Base-by-base conservation (phyloP, 352 stramenopile species). In the Phytopythium montanum region DNA sequence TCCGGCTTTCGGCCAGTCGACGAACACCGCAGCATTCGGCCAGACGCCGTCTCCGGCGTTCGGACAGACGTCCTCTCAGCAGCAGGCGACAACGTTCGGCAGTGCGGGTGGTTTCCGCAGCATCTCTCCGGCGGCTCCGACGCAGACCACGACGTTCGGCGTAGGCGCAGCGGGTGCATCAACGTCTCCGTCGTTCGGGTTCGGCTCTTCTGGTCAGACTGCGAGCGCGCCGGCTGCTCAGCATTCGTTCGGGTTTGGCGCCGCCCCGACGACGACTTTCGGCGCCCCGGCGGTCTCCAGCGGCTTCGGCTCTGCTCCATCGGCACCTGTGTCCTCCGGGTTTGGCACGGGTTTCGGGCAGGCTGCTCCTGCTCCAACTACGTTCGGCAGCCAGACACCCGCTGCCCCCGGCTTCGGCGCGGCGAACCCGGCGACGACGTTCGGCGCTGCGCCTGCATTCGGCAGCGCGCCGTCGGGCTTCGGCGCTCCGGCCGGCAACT, bases 141-240 rank as follows among this genome's bases (percentile, higher is more conserved):
- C 71, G 3, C 65, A 66, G 21, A 69, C 75, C 14, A 56, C 63
- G 21, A 53, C 59, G n/a, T 79, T 79, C 23, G 69, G 71, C 45
- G 60, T 59, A 26, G 59, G 41, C 23, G 60, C 61, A 1, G 62
- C 39, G 18, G 39, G 13, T 23, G 39, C 70, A 16, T 56, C 72
- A 14, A 44, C 65, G 52, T 68, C 69, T 16, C 60, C 79, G 14
- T 68, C 68, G 10, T 88, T 88, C 26, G 60, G 65, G 25, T 75
- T 82, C 25, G 65, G 69, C 54, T 55, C 69, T 51, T 66, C 62
- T 18, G 75, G 63, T 23, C 73, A 75, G 52, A 38, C 69, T 0
- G 54, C 70, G 16, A 62, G 44, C 46, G 67, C 64, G 10, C 55
- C 55, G 64, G 69, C 56, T 34, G 62, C 42, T 26, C 70, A 23